phyloP scores from a whole-genome alignment of 805 yeast genomes.

The Yarrowia sp. region DNA sequence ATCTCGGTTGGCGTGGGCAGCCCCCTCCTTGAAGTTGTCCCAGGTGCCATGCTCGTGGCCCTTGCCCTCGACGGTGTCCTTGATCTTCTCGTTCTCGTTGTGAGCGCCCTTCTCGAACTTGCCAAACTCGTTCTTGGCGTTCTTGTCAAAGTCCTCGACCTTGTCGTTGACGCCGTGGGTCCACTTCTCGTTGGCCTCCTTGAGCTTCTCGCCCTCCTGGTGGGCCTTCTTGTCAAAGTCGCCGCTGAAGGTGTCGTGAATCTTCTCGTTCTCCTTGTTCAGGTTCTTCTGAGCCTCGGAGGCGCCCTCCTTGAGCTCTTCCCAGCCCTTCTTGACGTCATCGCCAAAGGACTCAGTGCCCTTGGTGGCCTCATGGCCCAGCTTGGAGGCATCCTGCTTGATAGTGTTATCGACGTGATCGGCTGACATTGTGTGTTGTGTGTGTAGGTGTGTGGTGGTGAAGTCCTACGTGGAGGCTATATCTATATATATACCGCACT shows the following conservation, averaged over 20 bases:
- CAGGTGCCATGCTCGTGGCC: neutral
- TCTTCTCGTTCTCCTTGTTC: constrained; percentile 9
- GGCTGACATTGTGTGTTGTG: constrained; percentile 4
- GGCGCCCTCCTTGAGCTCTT: constrained; percentile 1
- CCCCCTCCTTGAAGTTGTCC: constrained; percentile 16
- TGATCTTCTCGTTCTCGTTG: neutral
- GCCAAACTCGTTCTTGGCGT: neutral
- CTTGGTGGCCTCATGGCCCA: neutral
- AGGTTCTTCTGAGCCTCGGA: neutral
- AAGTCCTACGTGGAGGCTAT: neutral
- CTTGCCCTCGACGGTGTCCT: neutral
- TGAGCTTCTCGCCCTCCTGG: neutral
- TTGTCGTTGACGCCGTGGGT: constrained; percentile 8
- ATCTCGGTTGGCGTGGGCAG: neutral
- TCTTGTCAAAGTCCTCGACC: constrained; percentile 5
- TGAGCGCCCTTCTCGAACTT: neutral
- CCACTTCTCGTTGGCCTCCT: neutral
- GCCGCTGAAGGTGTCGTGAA: neutral
- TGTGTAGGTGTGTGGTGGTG: neutral
- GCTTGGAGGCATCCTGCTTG: neutral
- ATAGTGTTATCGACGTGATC: neutral
- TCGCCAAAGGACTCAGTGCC: neutral
- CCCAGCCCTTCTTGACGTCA: neutral
- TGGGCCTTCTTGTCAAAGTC: constrained; percentile 18
- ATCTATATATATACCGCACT: neutral